Evolutionary conservation across 2,329 filamentous ascomycete species (phyloP), one percentile per base, ranked within the genome.

Genomic region (Sporothrix phasma): DNA sequence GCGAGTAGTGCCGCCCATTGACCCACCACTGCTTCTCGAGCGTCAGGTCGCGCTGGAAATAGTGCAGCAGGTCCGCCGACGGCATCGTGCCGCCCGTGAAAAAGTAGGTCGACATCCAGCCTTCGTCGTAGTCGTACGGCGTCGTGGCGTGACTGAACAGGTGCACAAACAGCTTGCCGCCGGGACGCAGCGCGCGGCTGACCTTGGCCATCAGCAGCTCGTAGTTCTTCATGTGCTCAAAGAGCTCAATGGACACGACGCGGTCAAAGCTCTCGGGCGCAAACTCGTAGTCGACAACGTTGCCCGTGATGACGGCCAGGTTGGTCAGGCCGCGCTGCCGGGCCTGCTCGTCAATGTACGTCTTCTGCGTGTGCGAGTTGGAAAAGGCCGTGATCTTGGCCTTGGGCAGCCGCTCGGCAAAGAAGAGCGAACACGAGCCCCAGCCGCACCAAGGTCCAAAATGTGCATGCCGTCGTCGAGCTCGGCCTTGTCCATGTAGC

Each of bases 141-240:
- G 83, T 86, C 11, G 78, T 80, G 69, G 78, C 80, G 73, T 89
- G 86, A 41, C 79, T 79, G 70, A 89, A 89, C 62, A 88, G 83
- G 69, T 89, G 87, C 64, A 88, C 83, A 69, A 89, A 88, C 15
- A 88, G 76, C 74, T 88, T 88, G 4, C 87, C 87, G 1, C 78
- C 78, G 0, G 84, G 81, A 68, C 82, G 85, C 62, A 89, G 75
- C 2, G 85, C 79, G 34, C 79, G 76, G 3, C 79, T 71, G 17
- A 89, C 75, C 73, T 89, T 89, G 49, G 80, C 79, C 76, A 89
- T 82, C 26, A 89, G 79, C 13, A 84, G 75, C 67, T 86, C 81
- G 73, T 89, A 89, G 73, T 89, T 89, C 73, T 89, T 89, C 86
- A 89, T 89, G 73, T 89, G 87, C 72, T 89, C 87, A 70, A 90